Evolutionary conservation across 768 basidiomycete genomes (phyloP).

Genomic region (Pisolithus sp.): DNA sequence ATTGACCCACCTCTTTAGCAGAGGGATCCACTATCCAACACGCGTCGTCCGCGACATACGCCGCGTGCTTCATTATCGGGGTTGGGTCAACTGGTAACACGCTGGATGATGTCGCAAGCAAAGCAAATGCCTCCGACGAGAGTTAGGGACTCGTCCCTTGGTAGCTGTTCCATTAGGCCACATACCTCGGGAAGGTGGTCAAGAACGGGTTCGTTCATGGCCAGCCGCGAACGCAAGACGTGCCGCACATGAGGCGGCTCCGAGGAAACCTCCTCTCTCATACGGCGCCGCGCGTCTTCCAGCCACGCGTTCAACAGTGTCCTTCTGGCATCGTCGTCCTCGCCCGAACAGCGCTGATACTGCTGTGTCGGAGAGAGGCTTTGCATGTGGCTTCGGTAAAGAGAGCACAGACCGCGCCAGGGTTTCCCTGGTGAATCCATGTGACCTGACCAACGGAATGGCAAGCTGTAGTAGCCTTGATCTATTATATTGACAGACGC

Average conservation of each 20-base stretch:
- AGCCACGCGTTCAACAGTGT: slow-evolving; percentile 71
- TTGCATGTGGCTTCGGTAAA: slow-evolving; percentile 41
- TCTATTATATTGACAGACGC: not conserved
- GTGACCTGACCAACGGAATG: slow-evolving; percentile 52
- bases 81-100: slow-evolving; percentile 50
- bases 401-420: slow-evolving; percentile 58
- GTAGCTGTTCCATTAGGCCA: not conserved
- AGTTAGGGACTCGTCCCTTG: not conserved
- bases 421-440: slow-evolving; percentile 72
- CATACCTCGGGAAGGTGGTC: slow-evolving; percentile 61
- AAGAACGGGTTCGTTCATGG: slow-evolving; percentile 63
- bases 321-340: slow-evolving; percentile 58
- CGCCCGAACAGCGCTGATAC: slow-evolving; percentile 68
- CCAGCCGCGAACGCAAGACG: slow-evolving; percentile 50
- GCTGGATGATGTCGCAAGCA: slow-evolving; percentile 50
- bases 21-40: slow-evolving; percentile 52
- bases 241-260: slow-evolving; percentile 32
- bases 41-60: slow-evolving; percentile 61
- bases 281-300: slow-evolving; percentile 52
- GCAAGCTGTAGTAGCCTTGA: slow-evolving; percentile 51
- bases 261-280: slow-evolving; percentile 27
- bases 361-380: slow-evolving; percentile 64
- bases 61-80: slow-evolving; percentile 56
- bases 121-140: slow-evolving; percentile 63
- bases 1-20: slow-evolving; percentile 47